Percentiles rank a stretch among this genome's conserved stretches.
Conservation (phyloP, 2,329 filamentous ascomycete species). For the Botryosphaeria dothidea region DNA sequence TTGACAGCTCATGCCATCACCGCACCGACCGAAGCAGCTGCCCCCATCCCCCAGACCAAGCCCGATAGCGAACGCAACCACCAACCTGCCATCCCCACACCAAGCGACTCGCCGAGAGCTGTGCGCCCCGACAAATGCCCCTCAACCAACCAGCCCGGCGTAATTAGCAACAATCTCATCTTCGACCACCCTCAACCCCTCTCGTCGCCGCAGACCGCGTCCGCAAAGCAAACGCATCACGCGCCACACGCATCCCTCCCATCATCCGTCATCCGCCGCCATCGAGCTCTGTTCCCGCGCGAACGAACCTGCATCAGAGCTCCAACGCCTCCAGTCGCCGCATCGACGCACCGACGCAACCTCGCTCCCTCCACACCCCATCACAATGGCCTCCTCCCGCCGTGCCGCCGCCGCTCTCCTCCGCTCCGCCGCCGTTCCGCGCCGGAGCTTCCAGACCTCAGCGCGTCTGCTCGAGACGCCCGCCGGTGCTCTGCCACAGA, state of each 20-base stretch:
- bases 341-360: not conserved
- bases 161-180: not conserved
- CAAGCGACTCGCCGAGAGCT: conserved; percentile 10
- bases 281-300: not conserved
- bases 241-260: not conserved
- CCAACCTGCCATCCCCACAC: conserved; percentile 15
- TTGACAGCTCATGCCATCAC: conserved; percentile 15
- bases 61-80: conserved; percentile 12
- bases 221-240: not conserved
- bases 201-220: not conserved
- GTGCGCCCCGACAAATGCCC: not conserved
- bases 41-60: conserved; percentile 9
- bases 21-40: not conserved
- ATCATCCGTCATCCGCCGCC: not conserved
- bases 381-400: conserved; percentile 47
- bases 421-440: conserved; percentile 35
- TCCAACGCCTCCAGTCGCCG: not conserved
- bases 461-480: conserved; percentile 20
- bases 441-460: conserved; percentile 43
- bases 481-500: conserved; percentile 40
- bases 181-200: not conserved
- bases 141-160: conserved; percentile 9
- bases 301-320: not conserved
- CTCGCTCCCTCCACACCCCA: not conserved
- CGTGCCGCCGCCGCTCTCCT: conserved; percentile 34